Evolutionary conservation across 345 rosid genomes (phyloP), one percentile per base, ranked within the genome.

Genomic region (Camelina laxa): DNA sequence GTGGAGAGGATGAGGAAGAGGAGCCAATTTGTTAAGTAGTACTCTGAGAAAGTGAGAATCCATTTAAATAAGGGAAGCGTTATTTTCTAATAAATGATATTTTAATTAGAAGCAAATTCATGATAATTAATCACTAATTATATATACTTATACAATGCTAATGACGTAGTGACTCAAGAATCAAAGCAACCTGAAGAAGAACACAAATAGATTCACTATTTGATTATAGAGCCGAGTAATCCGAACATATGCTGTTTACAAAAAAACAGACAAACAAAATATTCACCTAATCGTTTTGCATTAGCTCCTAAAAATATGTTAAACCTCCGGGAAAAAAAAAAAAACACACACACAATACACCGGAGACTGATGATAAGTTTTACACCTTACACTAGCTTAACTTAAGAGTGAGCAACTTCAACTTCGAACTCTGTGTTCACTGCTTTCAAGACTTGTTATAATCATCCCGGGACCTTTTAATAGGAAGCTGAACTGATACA

Each of bases 401-500:
- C 69, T 66, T 50, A 38, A 59, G 49, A 22, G 35, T 14, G 56
- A 73, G 8, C 66, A 56, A 15, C 49, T 41, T 63, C 42, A 16
- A 7, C 45, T 53, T 72, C 35, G 0, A 1, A 0, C 24, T 60
- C 48, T 21, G 4, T 45, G 20, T 35, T 35, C 48, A 39, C 62
- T 45, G 65, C 60, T 57, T 47, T 74, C 79, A 50, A 60, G 55
- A 41, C 60, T 30, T 24, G 60, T 49, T 66, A 24, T 15, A 57
- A 10, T 15, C 66, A 65, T 20, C 53, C 22, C 75, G 7, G 19
- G 59, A 10, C 22, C 59, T 54, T 45, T 76, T 76, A 54, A 22
- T 2, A 0, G 50, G 41, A 38, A 30, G 1, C 35, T 33, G 39
- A 7, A 60, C 17, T 0, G 35, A 5, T 1, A 54, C 2, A 16